These are phyloP conservation scores for Plasmopara viticola DNA, from an alignment of 352 stramenopile genomes.

Conservation along the genomic window DNA sequence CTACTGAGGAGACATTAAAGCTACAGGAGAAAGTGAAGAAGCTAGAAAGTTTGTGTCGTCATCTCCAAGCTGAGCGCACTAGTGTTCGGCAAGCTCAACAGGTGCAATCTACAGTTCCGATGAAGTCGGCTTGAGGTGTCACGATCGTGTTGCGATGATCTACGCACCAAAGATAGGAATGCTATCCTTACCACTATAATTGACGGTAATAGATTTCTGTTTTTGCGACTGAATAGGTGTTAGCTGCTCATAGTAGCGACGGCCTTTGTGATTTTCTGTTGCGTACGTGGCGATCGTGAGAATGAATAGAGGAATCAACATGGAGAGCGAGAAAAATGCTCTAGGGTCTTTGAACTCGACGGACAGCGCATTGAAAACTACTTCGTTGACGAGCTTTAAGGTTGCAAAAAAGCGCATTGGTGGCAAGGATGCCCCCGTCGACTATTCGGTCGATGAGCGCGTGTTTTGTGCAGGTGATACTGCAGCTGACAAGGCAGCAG, in stretches of 20 bases:
- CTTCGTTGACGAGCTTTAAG: constrained; percentile 9
- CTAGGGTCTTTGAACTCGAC: not conserved
- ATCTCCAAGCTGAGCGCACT: constrained; percentile 77
- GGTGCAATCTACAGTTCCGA: constrained; percentile 10
- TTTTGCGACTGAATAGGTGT: not conserved
- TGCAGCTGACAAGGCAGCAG: constrained; percentile 38
- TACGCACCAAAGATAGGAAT: not conserved
- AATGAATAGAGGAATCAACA: not conserved
- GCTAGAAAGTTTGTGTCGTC: constrained; percentile 74
- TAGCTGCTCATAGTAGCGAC: not conserved
- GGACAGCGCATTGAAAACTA: constrained; percentile 1
- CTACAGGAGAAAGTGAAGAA: constrained; percentile 79
- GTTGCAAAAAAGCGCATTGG: constrained; percentile 65
- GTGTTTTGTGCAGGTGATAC: constrained; percentile 68
- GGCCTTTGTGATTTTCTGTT: not conserved
- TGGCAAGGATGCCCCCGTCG: constrained; percentile 45
- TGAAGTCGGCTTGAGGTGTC: not conserved
- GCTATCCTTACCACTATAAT: constrained; percentile 1
- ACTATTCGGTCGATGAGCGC: constrained; percentile 65
- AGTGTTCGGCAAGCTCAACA: constrained; percentile 31
- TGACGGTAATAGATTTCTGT: constrained; percentile 26
- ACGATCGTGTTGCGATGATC: no score
- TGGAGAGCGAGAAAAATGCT: not conserved
- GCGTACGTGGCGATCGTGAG: not conserved
- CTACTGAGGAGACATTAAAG: constrained; percentile 56